These are phyloP conservation scores for Cercospora berteroae DNA, from an alignment of 2,329 filamentous ascomycete species.

Conservation along the genomic window DNA sequence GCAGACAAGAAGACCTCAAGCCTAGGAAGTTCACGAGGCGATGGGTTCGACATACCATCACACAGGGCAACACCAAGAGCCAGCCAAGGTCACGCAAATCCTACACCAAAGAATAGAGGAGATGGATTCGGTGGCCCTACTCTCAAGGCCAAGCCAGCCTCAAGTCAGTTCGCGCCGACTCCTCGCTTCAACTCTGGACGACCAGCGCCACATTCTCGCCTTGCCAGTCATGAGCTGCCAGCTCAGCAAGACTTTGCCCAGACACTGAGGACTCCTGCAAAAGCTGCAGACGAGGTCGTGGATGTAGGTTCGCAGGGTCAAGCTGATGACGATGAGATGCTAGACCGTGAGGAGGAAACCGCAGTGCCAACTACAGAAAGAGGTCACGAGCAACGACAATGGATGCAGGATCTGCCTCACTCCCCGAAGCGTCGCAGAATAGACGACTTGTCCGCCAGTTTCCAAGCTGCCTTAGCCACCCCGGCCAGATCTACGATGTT, in stretches of 20 bases:
- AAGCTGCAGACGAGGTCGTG: conserved; percentile 30
- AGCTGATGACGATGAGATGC: conserved; percentile 33
- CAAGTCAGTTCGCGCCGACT: conserved; percentile 31
- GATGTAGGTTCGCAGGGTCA: conserved; percentile 20
- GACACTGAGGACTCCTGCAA: conserved; percentile 18
- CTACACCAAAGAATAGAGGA: not conserved
- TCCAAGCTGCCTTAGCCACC: conserved; percentile 8
- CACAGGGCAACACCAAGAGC: not conserved
- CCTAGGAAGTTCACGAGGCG: not conserved
- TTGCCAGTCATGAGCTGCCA: conserved; percentile 14
- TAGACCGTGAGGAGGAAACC: conserved; percentile 24
- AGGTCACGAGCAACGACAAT: not conserved
- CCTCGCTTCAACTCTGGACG: conserved; percentile 29
- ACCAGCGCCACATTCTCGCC: not conserved
- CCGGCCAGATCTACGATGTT: conserved; percentile 22
- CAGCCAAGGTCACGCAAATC: not conserved
- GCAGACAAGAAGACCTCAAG: conserved; percentile 15
- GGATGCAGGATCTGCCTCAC: conserved; percentile 23
- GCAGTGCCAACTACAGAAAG: conserved; percentile 22
- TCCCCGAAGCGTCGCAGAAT: conserved; percentile 35
- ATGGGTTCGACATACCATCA: conserved; percentile 7
- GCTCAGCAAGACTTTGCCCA: conserved; percentile 18
- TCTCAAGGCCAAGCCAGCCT: not conserved
- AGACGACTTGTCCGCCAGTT: conserved; percentile 15
- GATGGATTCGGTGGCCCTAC: conserved; percentile 5